Conservation (phyloP, 2,329 filamentous ascomycete genomes). For the Aspergillus costaricaensis region DNA sequence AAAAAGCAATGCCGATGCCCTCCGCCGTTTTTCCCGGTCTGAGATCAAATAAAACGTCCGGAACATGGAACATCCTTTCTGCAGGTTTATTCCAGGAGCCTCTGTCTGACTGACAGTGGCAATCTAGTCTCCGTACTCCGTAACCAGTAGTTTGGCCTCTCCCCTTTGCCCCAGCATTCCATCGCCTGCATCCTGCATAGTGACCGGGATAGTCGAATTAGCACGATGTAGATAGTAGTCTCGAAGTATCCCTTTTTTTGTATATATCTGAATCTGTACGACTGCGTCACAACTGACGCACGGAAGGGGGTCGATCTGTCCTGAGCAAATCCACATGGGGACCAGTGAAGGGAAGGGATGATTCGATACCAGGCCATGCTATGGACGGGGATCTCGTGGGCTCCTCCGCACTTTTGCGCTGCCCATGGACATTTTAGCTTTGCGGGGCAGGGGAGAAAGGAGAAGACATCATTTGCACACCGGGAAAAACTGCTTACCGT, state of each 20-base stretch:
- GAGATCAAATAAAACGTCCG: background rate
- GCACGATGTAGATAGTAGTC: too few species aligned
- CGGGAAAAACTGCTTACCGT: background rate
- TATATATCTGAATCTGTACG: background rate
- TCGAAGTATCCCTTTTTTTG: too few species aligned
- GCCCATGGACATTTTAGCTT: constrained; percentile 8
- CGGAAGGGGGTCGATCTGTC: background rate
- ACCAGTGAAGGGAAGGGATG: background rate
- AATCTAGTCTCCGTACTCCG: background rate
- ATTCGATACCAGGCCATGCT: background rate
- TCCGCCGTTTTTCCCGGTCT: background rate
- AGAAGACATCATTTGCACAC: background rate
- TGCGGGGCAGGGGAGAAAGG: constrained; percentile 10
- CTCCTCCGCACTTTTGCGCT: constrained; percentile 8
- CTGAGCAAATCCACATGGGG: background rate
- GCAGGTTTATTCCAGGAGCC: background rate
- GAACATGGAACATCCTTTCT: background rate
- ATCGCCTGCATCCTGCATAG: background rate
- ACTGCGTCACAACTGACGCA: background rate
- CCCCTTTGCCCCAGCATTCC: background rate
- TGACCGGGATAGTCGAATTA: background rate
- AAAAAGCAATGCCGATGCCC: background rate
- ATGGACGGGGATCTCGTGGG: constrained; percentile 5
- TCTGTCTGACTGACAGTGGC: background rate
- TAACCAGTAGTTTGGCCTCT: too few species aligned